These are phyloP conservation scores for Dipteronia sinensis DNA, from an alignment of 345 rosid genomes.

Conservation along the genomic window DNA sequence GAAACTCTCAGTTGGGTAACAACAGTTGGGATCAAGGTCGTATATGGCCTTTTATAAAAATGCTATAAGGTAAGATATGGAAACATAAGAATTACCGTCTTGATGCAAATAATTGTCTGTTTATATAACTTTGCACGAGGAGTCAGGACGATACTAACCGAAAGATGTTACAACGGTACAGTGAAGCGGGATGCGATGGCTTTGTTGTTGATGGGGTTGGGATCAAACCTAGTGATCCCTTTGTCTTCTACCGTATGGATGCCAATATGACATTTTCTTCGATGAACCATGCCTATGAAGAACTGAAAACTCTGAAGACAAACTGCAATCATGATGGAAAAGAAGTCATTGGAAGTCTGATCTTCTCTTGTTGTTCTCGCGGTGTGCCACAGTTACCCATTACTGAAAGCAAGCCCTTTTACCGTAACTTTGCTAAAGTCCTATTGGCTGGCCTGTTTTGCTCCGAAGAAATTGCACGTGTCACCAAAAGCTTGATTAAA, in stretches of 20 bases:
- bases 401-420: constrained; percentile 28
- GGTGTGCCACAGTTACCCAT: neutral
- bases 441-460: constrained; percentile 38
- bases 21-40: neutral
- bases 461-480: constrained; percentile 37
- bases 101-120: too few species aligned
- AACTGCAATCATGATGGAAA: neutral
- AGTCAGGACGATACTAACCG: too few species aligned
- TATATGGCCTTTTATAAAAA: neutral
- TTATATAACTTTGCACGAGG: too few species aligned
- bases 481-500: neutral
- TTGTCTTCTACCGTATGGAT: constrained; percentile 40
- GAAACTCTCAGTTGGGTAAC: neutral
- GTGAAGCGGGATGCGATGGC: constrained; percentile 7
- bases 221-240: constrained; percentile 35
- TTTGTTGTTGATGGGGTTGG: constrained; percentile 32
- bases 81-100: neutral
- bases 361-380: constrained; percentile 30
- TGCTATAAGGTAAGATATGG: constrained; percentile 23
- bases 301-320: constrained; percentile 16
- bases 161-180: neutral
- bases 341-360: constrained; percentile 38
- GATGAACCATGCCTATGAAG: neutral
- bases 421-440: constrained; percentile 25
- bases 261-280: constrained; percentile 26